These are phyloP conservation scores for Blastomyces gilchristii DNA, from an alignment of 2,329 filamentous ascomycete species.

Conservation along the genomic window DNA sequence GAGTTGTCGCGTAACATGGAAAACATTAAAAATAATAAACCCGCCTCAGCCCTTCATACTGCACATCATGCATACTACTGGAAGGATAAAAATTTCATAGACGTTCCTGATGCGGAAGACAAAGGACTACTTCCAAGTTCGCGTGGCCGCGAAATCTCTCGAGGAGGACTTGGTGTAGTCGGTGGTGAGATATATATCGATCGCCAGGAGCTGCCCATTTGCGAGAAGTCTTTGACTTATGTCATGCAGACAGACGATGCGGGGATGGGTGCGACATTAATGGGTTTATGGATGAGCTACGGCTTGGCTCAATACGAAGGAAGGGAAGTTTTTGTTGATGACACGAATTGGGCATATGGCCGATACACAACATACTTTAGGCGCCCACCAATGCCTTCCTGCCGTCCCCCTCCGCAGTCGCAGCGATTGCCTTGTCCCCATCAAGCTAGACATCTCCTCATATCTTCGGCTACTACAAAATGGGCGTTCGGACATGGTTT, in stretches of 20 bases:
- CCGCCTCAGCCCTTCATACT: conserved; percentile 12
- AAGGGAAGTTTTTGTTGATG: conserved; percentile 73
- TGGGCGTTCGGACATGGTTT: conserved; percentile 55
- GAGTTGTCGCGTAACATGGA: conserved; percentile 53
- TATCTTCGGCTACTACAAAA: conserved; percentile 57
- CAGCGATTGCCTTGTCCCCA: conserved; percentile 73
- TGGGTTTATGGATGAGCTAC: conserved; percentile 76
- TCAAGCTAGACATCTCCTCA: conserved; percentile 61
- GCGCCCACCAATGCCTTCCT: conserved; percentile 53
- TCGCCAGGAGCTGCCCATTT: conserved; percentile 39
- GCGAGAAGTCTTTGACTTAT: conserved; percentile 64
- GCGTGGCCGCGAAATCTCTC: neutral
- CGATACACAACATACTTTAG: conserved; percentile 63
- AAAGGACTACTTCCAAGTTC: conserved; percentile 49
- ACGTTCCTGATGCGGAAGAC: conserved; percentile 60
- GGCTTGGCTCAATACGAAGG: conserved; percentile 65
- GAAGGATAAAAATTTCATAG: conserved; percentile 59
- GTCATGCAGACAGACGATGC: conserved; percentile 64
- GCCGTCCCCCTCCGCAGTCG: conserved; percentile 60
- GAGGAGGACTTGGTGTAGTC: conserved; percentile 15
- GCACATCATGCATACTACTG: conserved; percentile 46
- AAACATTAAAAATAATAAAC: conserved; percentile 37
- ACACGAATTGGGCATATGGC: conserved; percentile 74
- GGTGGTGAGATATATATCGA: conserved; percentile 28
- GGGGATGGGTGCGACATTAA: conserved; percentile 64